A percentile compares a stretch with the other conserved stretches of the same genome.
These are phyloP conservation scores for Nakazawaea holstii DNA, from an alignment of 805 yeast genomes.

Conservation along the genomic window DNA sequence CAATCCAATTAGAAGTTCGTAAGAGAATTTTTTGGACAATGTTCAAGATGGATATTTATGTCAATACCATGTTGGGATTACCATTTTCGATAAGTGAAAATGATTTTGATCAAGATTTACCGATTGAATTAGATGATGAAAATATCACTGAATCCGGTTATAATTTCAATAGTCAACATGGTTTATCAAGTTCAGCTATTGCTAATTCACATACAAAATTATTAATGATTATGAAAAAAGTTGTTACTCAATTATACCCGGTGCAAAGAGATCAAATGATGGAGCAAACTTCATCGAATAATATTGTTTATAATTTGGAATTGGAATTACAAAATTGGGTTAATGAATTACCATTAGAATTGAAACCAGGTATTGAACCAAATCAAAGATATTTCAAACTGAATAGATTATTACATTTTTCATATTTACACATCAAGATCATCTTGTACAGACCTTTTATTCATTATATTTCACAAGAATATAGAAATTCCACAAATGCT, in stretches of 20 bases:
- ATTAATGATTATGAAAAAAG: constrained; percentile 63
- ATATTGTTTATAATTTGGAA: constrained; percentile 57
- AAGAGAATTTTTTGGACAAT: constrained; percentile 87
- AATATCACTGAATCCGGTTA: constrained; percentile 68
- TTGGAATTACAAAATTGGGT: constrained; percentile 68
- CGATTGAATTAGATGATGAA: constrained; percentile 82
- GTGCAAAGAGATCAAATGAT: constrained; percentile 37
- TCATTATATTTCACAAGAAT: constrained; percentile 67
- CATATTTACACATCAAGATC: constrained; percentile 72
- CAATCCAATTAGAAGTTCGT: constrained; percentile 76
- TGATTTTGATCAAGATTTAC: constrained; percentile 84
- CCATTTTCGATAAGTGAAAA: constrained; percentile 74
- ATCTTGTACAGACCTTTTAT: constrained; percentile 85
- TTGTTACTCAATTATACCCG: constrained; percentile 72
- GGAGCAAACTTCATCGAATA: constrained; percentile 25
- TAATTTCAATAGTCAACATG: constrained; percentile 33
- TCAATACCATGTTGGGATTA: constrained; percentile 79
- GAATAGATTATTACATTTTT: constrained; percentile 64
- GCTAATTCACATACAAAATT: constrained; percentile 82
- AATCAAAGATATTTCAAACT: constrained; percentile 64
- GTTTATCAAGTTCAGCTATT: constrained; percentile 65
- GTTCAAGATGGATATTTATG: constrained; percentile 85
- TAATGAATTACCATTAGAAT: constrained; percentile 59
- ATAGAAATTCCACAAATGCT: constrained; percentile 20
- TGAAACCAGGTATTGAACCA: constrained; percentile 69